Evolutionary conservation across 495 filamentous ascomycete species (phyloP), one percentile per base, ranked within the genome.

Genomic region (Aspergillus diversus): DNA sequence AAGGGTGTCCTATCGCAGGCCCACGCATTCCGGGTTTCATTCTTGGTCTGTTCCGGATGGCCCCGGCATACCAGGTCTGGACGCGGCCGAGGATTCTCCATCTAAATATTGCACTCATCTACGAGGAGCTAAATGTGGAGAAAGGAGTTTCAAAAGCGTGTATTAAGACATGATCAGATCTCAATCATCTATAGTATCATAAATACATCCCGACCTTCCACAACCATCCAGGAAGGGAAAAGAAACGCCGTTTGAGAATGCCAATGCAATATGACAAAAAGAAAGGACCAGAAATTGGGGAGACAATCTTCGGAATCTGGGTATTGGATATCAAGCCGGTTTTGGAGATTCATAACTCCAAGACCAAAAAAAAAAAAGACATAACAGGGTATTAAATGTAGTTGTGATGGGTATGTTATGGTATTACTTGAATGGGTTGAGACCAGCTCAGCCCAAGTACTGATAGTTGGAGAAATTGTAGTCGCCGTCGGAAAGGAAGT

Each of bases 241-340:
- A 31, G 15, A 35, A 61, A 51, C 53, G 53, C 46, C 53, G 17
- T 46, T 46, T 57, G 15, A 33, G 5, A 50, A 63, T 63, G 53
- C 50, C 55, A 33, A 51, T 63, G 53, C 33, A 63, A 57, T 32
- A 54, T 34, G 34, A 16, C 12, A 54, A 54, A 54, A 54, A 33
- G 34, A 54, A 13, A 33, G 11, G 12, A 57, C 42, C 47, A 57
- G 48, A 33, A 57, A 57, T 57, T 27, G 17, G 12, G 48, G 9
- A 55, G 33, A 55, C 33, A 55, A 17, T 35, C 32, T 46, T 55
- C 37, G 6, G 48, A 50, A 50, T 46, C 58, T 53, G 59, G 59
- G 59, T 55, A 61, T 61, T 49, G 34, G 33, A 33, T 55, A 53
- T 60, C 39, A 61, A 55, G 55, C 48, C 58, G 42, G 49, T 54